phyloP scores from a whole-genome alignment of 495 filamentous ascomycete genomes.

The Penicillium manginii region DNA sequence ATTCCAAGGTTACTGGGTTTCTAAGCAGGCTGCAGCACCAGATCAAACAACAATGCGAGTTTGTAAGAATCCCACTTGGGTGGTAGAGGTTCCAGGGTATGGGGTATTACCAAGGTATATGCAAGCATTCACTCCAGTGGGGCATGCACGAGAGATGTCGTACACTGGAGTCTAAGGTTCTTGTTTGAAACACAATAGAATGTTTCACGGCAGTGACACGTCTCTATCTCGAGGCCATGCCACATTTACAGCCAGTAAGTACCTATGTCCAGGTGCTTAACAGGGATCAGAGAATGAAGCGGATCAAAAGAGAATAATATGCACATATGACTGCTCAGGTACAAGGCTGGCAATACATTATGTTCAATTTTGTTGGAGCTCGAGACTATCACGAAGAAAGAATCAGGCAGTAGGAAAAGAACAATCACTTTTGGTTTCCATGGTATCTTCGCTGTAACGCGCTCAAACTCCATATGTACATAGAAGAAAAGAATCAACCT shows the following conservation, averaged over 20 bases:
- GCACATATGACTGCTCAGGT: too few relatives aligned
- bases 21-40: constrained; percentile 5
- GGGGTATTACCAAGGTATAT: not conserved
- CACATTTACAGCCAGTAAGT: too few relatives aligned
- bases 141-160: not conserved
- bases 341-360: too few relatives aligned
- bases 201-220: not conserved
- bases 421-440: constrained; percentile 25
- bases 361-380: not conserved
- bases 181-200: not conserved
- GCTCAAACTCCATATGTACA: constrained; percentile 21
- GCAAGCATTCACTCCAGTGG: not conserved
- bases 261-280: too few relatives aligned
- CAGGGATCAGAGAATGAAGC: too few relatives aligned
- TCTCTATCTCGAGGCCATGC: too few relatives aligned
- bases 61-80: not conserved
- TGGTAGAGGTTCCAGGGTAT: not conserved
- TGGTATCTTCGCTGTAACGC: constrained; percentile 29
- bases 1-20: constrained; percentile 8
- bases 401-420: not conserved
- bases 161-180: not conserved
- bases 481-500: constrained; percentile 2
- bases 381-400: not conserved
- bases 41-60: constrained; percentile 6
- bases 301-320: too few relatives aligned